Evolutionary conservation across 805 yeast species (phyloP).

Genomic region (Wickerhamomyces mucosus): DNA sequence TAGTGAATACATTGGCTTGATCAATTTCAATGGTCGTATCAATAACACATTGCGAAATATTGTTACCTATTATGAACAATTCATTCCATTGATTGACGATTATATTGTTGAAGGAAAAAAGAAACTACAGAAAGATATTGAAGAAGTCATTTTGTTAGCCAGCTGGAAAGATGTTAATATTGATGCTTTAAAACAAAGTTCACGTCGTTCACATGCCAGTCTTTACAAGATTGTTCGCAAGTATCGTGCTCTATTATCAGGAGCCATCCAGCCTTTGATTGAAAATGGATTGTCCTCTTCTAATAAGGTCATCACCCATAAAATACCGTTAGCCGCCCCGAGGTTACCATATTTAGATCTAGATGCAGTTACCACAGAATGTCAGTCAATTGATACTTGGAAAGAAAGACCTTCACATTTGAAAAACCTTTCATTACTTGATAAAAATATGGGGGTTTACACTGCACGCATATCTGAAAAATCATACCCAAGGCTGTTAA

Average conservation of each 20-base stretch:
- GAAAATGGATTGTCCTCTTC: constrained; percentile 45
- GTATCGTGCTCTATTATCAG: constrained; percentile 55
- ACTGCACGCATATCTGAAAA: constrained; percentile 24
- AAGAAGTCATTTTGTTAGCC: constrained; percentile 80
- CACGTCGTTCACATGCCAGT: constrained; percentile 76
- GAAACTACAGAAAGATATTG: constrained; percentile 63
- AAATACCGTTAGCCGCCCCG: constrained; percentile 3
- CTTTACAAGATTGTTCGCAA: constrained; percentile 79
- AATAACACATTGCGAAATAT: constrained; percentile 45
- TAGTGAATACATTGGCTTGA: constrained; percentile 35
- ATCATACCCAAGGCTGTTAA: constrained; percentile 39
- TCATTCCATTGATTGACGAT: constrained; percentile 37
- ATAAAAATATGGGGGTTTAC: constrained; percentile 47
- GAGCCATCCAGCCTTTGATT: constrained; percentile 42
- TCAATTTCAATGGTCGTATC: constrained; percentile 20
- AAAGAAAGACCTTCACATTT: constrained; percentile 45
- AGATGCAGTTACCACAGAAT: constrained; percentile 3
- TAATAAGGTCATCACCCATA: constrained; percentile 10
- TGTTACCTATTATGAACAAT: constrained; percentile 59
- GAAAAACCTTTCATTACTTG: constrained; percentile 38
- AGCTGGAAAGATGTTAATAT: constrained; percentile 97
- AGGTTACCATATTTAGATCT: constrained; percentile 8
- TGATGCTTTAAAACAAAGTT: constrained; percentile 89
- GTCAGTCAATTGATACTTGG: constrained; percentile 37
- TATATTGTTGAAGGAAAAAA: constrained; percentile 37